A percentile compares a stretch with the other conserved stretches of the same genome.
Evolutionary conservation across 2,329 filamentous ascomycete species (phyloP).

Genomic region (Biscogniauxia sp.): DNA sequence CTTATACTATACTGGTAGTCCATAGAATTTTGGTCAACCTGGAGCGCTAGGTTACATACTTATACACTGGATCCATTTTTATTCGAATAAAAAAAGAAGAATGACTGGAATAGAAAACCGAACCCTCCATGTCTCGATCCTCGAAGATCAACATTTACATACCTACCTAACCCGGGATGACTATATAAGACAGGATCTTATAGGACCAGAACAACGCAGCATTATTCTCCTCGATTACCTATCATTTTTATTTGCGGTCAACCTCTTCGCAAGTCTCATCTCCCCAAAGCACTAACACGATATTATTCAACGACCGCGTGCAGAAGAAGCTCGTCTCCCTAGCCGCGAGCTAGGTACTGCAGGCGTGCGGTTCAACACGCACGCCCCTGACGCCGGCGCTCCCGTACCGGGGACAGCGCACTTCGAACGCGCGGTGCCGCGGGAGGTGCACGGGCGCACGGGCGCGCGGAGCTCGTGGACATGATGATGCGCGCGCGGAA

Average conservation of each 20-base stretch:
- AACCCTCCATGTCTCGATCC: no score
- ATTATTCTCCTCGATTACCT: neutral
- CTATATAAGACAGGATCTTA: no score
- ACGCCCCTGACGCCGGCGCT: no score
- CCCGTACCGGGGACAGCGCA: slow-evolving; percentile 1
- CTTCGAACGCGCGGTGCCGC: slow-evolving; percentile 10
- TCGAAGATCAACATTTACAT: no score
- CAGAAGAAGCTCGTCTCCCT: slow-evolving; percentile 13
- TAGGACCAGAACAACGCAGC: neutral
- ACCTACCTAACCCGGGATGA: no score
- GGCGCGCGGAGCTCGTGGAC: slow-evolving; percentile 11
- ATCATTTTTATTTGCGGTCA: no score
- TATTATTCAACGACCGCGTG: neutral
- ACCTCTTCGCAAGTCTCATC: neutral
- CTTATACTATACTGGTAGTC: no score
- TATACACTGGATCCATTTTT: no score
- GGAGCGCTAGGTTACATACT: no score
- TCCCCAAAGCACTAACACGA: neutral
- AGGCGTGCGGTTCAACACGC: slow-evolving; percentile 13
- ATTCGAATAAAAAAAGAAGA: no score
- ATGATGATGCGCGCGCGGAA: slow-evolving; percentile 13
- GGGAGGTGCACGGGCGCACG: slow-evolving; percentile 8
- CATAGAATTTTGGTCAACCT: no score
- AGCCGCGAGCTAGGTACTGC: slow-evolving; percentile 13
- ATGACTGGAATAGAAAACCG: no score